Base-by-base conservation (phyloP, 352 stramenopile genomes). In the Pythium pyrilobum region DNA sequence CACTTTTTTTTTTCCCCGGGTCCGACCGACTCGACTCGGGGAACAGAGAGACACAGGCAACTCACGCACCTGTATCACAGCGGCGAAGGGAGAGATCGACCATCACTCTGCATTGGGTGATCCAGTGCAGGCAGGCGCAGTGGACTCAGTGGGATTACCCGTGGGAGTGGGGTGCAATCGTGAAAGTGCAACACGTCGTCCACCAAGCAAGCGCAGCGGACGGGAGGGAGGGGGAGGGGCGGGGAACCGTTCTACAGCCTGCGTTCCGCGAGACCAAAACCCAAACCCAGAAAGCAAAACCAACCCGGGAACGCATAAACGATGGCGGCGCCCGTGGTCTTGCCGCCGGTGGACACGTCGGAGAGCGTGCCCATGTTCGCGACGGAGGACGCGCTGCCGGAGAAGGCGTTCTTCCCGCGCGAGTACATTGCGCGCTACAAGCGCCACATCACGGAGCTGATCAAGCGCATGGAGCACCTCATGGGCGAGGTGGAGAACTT, bases 401-500 rank as follows among this genome's bases (percentile, higher is more conserved):
- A 71, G 34, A 65, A 62, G 49, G 62, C 63, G 1, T 86, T 85
- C 47, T 75, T 90, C 44, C 64, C 75, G 37, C 61, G 62, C 27
- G 64, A 81, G 18, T 85, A 78, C 55, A 62, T 90, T n/a, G 37
- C 55, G 46, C 61, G 74, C 24, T 85, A 88, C 66, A 81, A 79
- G 55, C 67, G 53, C 32, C 77, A 86, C 47, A 59, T 90, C 11
- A 67, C 62, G 9, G 75, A 86, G 59, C 65, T 90, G 5, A 62
- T 83, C 39, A 65, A 62, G 40, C 66, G 64, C 58, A 73, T 88
- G 71, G 67, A 81, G 56, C 65, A 71, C 27, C 56, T 90, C 28
- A 38, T 88, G 24, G 63, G 84, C 8, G 69, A 86, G 21, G 66
- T 83, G n/a, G 71, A 87, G 37, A 71, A 71, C 27, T 49, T 87